These are phyloP conservation scores for Abelmoschus esculentus DNA, from an alignment of 345 rosid genomes.

Conservation along the genomic window DNA sequence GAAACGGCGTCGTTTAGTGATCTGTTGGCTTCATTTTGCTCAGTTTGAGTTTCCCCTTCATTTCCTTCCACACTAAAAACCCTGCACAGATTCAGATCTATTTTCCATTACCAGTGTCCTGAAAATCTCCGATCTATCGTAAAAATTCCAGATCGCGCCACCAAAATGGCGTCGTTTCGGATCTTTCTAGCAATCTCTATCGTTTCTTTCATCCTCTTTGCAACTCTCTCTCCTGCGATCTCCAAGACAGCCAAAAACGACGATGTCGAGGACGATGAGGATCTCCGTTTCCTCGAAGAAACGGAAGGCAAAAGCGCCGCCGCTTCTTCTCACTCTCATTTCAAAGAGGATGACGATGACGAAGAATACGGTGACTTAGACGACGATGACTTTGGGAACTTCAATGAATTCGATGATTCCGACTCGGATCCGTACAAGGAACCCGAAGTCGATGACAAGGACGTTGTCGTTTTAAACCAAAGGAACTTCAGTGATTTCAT, in stretches of 20 bases:
- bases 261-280: constrained; percentile 39
- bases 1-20: too few relatives aligned
- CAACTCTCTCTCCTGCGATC: constrained; percentile 37
- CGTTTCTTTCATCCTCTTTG: constrained; percentile 41
- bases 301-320: constrained; percentile 23
- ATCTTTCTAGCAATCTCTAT: constrained; percentile 35
- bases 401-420: constrained; percentile 51
- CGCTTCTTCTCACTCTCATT: constrained; percentile 5
- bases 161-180: constrained; percentile 35
- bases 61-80: not conserved
- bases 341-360: constrained; percentile 24
- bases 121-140: constrained; percentile 14
- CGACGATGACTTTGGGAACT: constrained; percentile 43
- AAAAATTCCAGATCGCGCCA: not conserved
- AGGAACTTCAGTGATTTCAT: constrained; percentile 66
- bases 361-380: constrained; percentile 30
- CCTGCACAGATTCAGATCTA: constrained; percentile 16
- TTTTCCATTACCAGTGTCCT: not conserved
- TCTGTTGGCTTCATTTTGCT: not conserved
- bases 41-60: not conserved
- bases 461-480: constrained; percentile 75
- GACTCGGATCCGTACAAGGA: constrained; percentile 49
- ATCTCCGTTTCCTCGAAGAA: constrained; percentile 84
- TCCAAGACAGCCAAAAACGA: constrained; percentile 22
- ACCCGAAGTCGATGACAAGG: constrained; percentile 73